Evolutionary conservation across 2,329 filamentous ascomycete genomes (phyloP).

Genomic region (Aspergillus pseudonomiae): DNA sequence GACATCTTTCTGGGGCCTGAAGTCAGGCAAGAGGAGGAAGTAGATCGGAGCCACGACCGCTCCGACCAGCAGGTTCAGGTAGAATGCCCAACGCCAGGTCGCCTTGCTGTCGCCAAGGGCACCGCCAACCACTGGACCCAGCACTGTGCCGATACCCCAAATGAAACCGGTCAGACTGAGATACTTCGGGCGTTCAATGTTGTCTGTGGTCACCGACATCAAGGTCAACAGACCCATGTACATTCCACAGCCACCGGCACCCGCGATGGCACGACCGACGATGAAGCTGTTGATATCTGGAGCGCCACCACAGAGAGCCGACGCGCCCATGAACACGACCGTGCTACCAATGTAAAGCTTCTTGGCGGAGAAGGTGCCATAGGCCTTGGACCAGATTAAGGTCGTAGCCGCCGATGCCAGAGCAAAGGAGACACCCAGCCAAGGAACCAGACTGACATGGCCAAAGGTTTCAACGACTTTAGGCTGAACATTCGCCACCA

Average conservation of each 20-base stretch:
- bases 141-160: no score
- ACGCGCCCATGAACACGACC: no score
- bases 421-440: conserved; percentile 48
- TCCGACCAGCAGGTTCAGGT: no score
- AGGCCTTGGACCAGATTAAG: conserved; percentile 41
- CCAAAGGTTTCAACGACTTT: conserved; percentile 45
- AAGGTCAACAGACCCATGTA: conserved; percentile 35
- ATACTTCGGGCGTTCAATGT: no score
- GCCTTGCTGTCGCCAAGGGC: no score
- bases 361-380: conserved; percentile 48
- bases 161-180: no score
- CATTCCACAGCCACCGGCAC: conserved; percentile 23
- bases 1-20: conserved; percentile 27
- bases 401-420: conserved; percentile 47
- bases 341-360: conserved; percentile 34
- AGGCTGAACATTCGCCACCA: conserved; percentile 53
- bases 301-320: no score
- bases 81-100: no score
- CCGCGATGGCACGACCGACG: conserved; percentile 8
- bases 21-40: conserved; percentile 46
- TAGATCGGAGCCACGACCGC: conserved; percentile 29
- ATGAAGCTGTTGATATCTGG: conserved; percentile 3
- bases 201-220: no score
- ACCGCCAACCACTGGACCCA: no score
- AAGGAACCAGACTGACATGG: conserved; percentile 45